A percentile compares a stretch with the other conserved stretches of the same genome.
phyloP scores from a whole-genome alignment of 257 asterid genomes.

The Prunella vulgaris region DNA sequence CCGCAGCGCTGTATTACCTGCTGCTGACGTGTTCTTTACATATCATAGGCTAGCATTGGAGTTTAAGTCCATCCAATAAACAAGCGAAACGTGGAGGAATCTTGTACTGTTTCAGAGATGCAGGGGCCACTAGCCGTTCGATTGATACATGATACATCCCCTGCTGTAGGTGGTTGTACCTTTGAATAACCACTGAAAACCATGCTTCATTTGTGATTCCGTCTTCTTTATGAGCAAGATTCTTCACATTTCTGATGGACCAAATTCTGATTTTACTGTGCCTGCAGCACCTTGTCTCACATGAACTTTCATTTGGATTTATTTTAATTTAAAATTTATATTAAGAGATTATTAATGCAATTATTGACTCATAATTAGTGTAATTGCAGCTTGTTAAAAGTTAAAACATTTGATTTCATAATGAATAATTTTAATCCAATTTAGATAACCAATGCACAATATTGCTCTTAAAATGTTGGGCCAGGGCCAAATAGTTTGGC shows the following conservation, averaged over 20 bases:
- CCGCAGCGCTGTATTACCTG: background rate
- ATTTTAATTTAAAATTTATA: no score
- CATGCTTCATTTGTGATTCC: background rate
- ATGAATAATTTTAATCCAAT: no score
- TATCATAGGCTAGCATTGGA: background rate
- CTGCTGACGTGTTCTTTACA: background rate
- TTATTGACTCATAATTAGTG: no score
- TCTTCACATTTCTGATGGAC: background rate
- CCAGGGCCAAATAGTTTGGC: no score
- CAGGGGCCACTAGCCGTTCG: background rate
- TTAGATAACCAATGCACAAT: background rate
- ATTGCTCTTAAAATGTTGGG: no score
- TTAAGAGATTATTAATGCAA: no score
- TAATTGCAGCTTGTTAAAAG: no score
- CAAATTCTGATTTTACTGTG: background rate
- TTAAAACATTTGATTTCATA: background rate
- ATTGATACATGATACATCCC: background rate
- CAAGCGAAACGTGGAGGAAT: slow-evolving; percentile 4
- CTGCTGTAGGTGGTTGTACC: slow-evolving; percentile 18
- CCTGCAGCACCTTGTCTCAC: background rate
- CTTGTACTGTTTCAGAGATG: background rate
- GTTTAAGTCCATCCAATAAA: background rate
- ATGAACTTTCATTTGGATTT: background rate
- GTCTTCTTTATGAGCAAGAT: background rate
- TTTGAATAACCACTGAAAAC: slow-evolving; percentile 1